phyloP scores from a whole-genome alignment of 306 rosid species.

The Glycyrrhiza uralensis region DNA sequence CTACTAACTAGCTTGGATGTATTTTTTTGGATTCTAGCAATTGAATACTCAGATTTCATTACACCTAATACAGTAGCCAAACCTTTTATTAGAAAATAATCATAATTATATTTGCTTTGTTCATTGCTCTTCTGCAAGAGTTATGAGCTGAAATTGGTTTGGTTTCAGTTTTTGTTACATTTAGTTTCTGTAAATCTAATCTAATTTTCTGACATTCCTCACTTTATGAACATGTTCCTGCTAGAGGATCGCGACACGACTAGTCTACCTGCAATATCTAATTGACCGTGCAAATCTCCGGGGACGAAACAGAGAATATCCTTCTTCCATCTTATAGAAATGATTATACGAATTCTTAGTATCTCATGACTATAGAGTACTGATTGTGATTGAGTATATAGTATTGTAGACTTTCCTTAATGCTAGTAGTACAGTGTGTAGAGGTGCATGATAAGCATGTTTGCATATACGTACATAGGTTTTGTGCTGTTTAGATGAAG shows the following conservation, averaged over 20 bases:
- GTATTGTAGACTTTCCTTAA: not conserved
- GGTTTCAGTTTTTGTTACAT: not conserved
- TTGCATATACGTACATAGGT: too few species aligned
- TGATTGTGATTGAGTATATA: not conserved
- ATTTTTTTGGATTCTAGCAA: slow-evolving; percentile 7
- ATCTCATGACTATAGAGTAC: not conserved
- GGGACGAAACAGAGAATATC: slow-evolving; percentile 38
- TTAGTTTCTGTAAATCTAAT: not conserved
- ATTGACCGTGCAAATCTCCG: slow-evolving; percentile 33
- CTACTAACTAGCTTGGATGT: not conserved
- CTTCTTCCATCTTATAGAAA: slow-evolving; percentile 16
- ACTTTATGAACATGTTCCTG: slow-evolving; percentile 1
- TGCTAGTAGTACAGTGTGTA: too few species aligned
- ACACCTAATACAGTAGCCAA: not conserved
- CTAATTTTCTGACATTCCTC: not conserved
- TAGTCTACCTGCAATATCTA: slow-evolving; percentile 18
- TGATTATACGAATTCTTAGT: slow-evolving; percentile 10
- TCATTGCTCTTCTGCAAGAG: not conserved
- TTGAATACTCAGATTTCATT: not conserved
- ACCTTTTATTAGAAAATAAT: not conserved
- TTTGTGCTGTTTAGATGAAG: not conserved
- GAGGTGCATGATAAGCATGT: too few species aligned
- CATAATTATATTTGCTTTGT: not conserved
- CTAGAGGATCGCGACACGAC: slow-evolving; percentile 29
- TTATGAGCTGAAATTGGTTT: not conserved